These are phyloP conservation scores for Poa annua DNA, from an alignment of 176 grass and related monocot species.

Conservation along the genomic window DNA sequence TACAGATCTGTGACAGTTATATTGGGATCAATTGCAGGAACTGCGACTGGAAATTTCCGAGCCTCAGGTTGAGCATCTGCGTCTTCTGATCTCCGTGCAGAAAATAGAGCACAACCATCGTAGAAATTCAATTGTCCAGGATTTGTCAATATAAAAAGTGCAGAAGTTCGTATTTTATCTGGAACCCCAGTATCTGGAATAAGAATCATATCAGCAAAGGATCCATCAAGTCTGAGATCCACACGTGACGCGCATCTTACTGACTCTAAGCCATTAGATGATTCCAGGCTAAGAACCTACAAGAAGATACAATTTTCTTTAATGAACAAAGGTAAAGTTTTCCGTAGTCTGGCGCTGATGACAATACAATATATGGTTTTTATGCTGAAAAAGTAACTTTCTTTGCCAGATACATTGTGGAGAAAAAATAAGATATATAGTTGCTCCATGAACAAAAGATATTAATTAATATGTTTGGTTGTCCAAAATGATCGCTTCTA, in stretches of 20 bases:
- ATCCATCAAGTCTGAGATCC: conserved; percentile 86
- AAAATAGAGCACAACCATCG: conserved; percentile 72
- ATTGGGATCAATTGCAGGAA: conserved; percentile 80
- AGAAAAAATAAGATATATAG: conserved; percentile 3
- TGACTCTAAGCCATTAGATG: conserved; percentile 65
- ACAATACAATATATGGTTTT: background rate
- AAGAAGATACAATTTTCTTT: conserved; percentile 33
- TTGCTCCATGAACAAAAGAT: conserved; percentile 11
- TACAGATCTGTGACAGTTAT: conserved; percentile 76
- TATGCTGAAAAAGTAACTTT: conserved; percentile 24
- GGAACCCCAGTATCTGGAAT: conserved; percentile 65
- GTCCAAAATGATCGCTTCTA: background rate
- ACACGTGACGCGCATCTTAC: conserved; percentile 66
- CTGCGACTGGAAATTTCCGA: conserved; percentile 76
- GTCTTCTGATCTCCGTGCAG: conserved; percentile 61
- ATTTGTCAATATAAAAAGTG: conserved; percentile 91
- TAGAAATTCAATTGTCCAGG: conserved; percentile 91
- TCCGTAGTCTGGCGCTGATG: background rate
- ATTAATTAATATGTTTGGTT: background rate
- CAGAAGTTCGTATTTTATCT: conserved; percentile 65
- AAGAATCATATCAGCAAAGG: conserved; percentile 99
- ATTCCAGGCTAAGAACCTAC: conserved; percentile 90
- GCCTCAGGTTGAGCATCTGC: conserved; percentile 50
- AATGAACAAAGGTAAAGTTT: conserved; percentile 34
- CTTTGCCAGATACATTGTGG: background rate